Percentiles rank a stretch among this genome's conserved stretches.
Conservation (phyloP, 202 grass and related monocot species). For the Dendrocalamus latiflorus region DNA sequence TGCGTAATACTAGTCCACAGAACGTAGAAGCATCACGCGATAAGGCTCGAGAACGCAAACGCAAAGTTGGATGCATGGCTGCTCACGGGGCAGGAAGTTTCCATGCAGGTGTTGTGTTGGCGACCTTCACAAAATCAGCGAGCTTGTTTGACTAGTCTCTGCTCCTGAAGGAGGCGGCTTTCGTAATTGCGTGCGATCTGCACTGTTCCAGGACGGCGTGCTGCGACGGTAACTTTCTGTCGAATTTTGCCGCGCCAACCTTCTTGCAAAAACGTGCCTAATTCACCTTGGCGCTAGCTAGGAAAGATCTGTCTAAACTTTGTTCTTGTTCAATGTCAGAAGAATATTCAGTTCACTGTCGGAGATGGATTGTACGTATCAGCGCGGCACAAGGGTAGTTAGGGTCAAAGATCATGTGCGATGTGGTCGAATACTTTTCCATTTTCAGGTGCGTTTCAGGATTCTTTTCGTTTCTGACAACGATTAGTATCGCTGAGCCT, state of each 20-base stretch:
- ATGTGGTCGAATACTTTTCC: background rate
- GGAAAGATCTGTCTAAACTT: background rate
- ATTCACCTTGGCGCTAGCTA: background rate
- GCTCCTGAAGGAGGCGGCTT: background rate
- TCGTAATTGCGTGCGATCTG: background rate
- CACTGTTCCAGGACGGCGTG: background rate
- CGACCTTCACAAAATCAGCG: background rate
- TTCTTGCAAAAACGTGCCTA: conserved; percentile 1
- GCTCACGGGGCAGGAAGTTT: background rate
- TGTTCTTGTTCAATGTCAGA: background rate
- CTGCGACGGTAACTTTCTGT: background rate
- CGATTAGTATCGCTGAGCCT: background rate
- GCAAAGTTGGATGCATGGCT: background rate
- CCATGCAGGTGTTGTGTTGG: background rate
- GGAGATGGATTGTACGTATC: background rate
- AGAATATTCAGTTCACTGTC: background rate
- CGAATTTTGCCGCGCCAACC: background rate
- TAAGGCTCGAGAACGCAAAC: no score
- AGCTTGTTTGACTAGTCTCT: background rate
- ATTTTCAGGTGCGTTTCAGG: background rate
- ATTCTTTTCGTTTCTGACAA: no score
- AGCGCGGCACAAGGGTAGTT: background rate
- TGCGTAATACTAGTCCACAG: background rate
- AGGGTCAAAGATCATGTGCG: background rate
- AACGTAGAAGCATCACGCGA: background rate